Evolutionary conservation across 805 yeast genomes (phyloP).

Genomic region (Cyberlindnera lachancei): DNA sequence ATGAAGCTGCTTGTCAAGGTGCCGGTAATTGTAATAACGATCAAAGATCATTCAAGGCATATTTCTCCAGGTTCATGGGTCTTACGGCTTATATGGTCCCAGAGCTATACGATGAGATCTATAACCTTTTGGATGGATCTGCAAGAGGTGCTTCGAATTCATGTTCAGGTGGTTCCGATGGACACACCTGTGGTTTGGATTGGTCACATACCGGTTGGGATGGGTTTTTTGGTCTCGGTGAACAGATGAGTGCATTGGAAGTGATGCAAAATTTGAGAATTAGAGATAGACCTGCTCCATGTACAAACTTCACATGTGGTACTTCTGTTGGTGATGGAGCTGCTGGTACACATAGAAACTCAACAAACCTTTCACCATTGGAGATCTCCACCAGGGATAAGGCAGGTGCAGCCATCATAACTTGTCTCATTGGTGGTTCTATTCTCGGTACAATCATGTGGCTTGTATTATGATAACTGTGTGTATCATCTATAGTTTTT

Average conservation of each 20-base stretch:
- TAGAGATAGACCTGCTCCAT: slow-evolving; percentile 42
- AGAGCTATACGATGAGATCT: slow-evolving; percentile 38
- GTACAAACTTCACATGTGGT: slow-evolving; percentile 56
- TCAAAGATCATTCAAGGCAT: slow-evolving; percentile 70
- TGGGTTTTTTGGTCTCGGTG: slow-evolving; percentile 69
- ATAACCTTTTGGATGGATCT: slow-evolving; percentile 38
- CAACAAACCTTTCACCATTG: slow-evolving; percentile 30
- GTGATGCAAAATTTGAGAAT: slow-evolving; percentile 33
- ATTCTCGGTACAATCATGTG: slow-evolving; percentile 33
- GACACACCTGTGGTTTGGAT: slow-evolving; percentile 72
- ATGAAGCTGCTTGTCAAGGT: slow-evolving; percentile 67
- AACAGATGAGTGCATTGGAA: slow-evolving; percentile 76
- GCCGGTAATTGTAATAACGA: slow-evolving; percentile 54
- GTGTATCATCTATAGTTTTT: not conserved
- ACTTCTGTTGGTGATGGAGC: slow-evolving; percentile 54
- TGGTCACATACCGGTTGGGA: slow-evolving; percentile 65
- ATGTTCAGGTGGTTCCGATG: slow-evolving; percentile 76
- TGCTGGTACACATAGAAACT: slow-evolving; percentile 46
- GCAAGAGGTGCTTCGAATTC: slow-evolving; percentile 69
- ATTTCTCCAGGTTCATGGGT: slow-evolving; percentile 57
- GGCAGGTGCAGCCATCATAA: slow-evolving; percentile 64
- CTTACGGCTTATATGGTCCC: slow-evolving; percentile 57
- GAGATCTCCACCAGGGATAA: slow-evolving; percentile 34
- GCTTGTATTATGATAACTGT: slow-evolving; percentile 25
- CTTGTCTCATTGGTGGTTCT: slow-evolving; percentile 41